Evolutionary conservation across 2,329 filamentous ascomycete genomes (phyloP), one percentile per base, ranked within the genome.

Genomic region (Rutstroemia sp.): DNA sequence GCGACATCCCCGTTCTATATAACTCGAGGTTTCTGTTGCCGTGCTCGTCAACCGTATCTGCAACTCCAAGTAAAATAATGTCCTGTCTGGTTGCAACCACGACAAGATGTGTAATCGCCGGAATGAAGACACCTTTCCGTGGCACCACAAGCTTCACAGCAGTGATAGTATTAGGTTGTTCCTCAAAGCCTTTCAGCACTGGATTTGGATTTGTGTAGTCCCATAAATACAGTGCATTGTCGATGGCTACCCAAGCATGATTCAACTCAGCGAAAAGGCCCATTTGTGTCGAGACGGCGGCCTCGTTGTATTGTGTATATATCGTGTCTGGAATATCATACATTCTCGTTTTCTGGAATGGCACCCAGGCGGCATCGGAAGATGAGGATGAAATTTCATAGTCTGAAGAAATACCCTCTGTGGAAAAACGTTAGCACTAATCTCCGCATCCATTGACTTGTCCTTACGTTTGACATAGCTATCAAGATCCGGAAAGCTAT

Each of bases 201-300:
- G 92, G 90, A 64, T 92, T 90, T n/a, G 89, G 85, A 69, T 90
- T 82, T 6, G 91, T 96, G 71, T 96, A 99, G 73, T 99, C 92
- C 95, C 95, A 99, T 16, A 99, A 79, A 70, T 96, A 99, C 46
- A 99, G 78, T 60, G 90, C 89, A 74, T 95, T 96, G 74, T 99
- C 94, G 69, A 99, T 94, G 23, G 89, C 84, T 55, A 96, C 88
- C 88, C 92, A 99, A 30, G 92, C 94, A 72, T 97, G 91, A 67
- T 92, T 92, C 67, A 99, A 80, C 72, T 95, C 89, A 18, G 94
- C 89, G 71, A 99, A 97, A 37, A 99, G 77, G 9, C 95, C 95
- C 88, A 99, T 95, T 67, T 84, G 82, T n/a, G 92, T 96, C 58
- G 87, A 86, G 23, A 96, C 84, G 69, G 95, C 86, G 57, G 89